Percentiles rank a stretch among this genome's conserved stretches.
Evolutionary conservation across 2,329 filamentous ascomycete species (phyloP).

Genomic region (Pyrenophora tritici-repentis): DNA sequence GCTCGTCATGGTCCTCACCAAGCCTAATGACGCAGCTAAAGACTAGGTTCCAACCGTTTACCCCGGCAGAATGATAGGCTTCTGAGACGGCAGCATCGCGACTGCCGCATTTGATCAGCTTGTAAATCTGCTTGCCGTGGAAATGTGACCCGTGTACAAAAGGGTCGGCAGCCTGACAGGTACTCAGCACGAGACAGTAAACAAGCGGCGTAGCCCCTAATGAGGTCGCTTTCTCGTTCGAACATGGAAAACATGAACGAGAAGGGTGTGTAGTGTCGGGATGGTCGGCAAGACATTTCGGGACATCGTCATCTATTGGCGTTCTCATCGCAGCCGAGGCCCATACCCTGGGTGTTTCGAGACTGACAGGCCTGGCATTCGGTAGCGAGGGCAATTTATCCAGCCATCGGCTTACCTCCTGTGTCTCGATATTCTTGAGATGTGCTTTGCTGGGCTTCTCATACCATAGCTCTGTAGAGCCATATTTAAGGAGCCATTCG

Average conservation of each 20-base stretch:
- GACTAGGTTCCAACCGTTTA: constrained; percentile 38
- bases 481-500: constrained; percentile 36
- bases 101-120: constrained; percentile 38
- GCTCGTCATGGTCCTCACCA: constrained; percentile 30
- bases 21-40: constrained; percentile 40
- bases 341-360: constrained; percentile 37
- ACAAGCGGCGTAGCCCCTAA: constrained; percentile 28
- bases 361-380: constrained; percentile 22
- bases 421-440: constrained; percentile 16
- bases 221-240: constrained; percentile 32
- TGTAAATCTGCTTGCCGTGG: constrained; percentile 36
- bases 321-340: constrained; percentile 37
- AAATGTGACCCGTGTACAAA: constrained; percentile 15
- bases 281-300: constrained; percentile 29
- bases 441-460: constrained; percentile 27
- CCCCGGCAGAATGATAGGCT: constrained; percentile 34
- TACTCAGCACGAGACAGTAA: constrained; percentile 36
- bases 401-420: constrained; percentile 6
- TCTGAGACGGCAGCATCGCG: constrained; percentile 38
- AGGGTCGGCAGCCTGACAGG: constrained; percentile 24
- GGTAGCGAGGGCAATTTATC: constrained; percentile 16
- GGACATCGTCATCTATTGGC: constrained; percentile 36
- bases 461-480: constrained; percentile 37
- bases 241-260: constrained; percentile 32
- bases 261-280: constrained; percentile 14